Evolutionary conservation across 176 grass and related monocot genomes (phyloP), one percentile per base, ranked within the genome.

Genomic region (Cocos nucifera): DNA sequence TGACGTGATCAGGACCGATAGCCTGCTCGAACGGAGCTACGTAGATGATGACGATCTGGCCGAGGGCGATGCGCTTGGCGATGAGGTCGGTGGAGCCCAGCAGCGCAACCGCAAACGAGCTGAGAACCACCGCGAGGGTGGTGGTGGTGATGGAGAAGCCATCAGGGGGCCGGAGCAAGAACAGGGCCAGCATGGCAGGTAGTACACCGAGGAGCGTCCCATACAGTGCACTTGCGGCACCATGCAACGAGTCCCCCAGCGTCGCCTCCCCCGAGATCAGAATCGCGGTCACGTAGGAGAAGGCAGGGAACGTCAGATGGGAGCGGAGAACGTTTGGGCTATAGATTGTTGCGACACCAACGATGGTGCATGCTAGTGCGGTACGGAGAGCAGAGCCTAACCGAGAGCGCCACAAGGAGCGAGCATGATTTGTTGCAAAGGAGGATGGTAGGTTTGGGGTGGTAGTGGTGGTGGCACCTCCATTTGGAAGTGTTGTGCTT

Each of bases 31-130:
- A 95, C 24, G 19, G 69, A 3, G 85, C 76, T 4, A 82, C 89
- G 67, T 89, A 95, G 60, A 95, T 78, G 35, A 95, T 82, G 65
- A 95, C 78, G 19, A 76, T 73, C 69, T 95, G 85, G 4, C 89
- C 89, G 4, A 95, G 76, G n/a, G 89, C 89, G 59, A 95, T 78
- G 52, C 89, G 81, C 69, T 83, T 89, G 16, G 79, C 65, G 63
- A 89, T 39, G 15, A 78, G 61, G 0, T 63, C 76, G 4, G 55
- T 56, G 20, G 89, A 74, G 22, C 70, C 69, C 1, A 76, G 63
- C 66, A 79, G 80, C 60, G 79, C 77, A 56, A 95, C 73, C 1
- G 78, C 69, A 53, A 95, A 89, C 6, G 89, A 49, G 32, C 71
- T 76, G 4, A 89, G 65, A 21, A 77, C 79, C 62, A 89, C 85